These are phyloP conservation scores for Leptodermis oblonga DNA, from an alignment of 257 asterid species.

Conservation along the genomic window DNA sequence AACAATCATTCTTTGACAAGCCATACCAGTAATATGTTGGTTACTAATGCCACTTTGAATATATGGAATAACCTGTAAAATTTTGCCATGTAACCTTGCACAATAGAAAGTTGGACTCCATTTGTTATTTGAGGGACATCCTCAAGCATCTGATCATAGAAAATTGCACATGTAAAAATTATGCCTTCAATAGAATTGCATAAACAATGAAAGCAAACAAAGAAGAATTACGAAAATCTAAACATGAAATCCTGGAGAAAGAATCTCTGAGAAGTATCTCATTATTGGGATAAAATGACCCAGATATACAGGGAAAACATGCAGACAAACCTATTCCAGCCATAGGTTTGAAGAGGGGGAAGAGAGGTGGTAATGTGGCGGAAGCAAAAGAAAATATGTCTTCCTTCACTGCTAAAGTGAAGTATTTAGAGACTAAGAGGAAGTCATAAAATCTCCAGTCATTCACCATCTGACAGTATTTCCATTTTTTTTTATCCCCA, in stretches of 20 bases:
- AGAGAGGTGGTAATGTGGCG: not conserved
- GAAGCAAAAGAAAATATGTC: not conserved
- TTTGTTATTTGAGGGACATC: constrained; percentile 79
- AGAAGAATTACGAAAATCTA: too few species aligned
- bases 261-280: not conserved
- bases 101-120: constrained; percentile 87
- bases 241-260: too few species aligned
- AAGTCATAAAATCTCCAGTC: too few species aligned
- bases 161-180: constrained; percentile 2
- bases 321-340: not conserved
- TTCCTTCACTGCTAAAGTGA: too few species aligned
- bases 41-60: constrained; percentile 11
- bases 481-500: too few species aligned
- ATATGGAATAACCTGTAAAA: constrained; percentile 66
- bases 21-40: constrained; percentile 16
- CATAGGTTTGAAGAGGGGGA: not conserved
- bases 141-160: constrained; percentile 72
- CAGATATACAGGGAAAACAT: not conserved
- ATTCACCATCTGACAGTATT: too few species aligned
- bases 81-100: constrained; percentile 95
- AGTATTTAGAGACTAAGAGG: too few species aligned
- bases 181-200: not conserved
- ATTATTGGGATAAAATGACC: not conserved
- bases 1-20: constrained; percentile 19
- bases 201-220: not conserved